phyloP scores from a whole-genome alignment of 2,329 filamentous ascomycete species.

The Colletotrichum cordylinicola region DNA sequence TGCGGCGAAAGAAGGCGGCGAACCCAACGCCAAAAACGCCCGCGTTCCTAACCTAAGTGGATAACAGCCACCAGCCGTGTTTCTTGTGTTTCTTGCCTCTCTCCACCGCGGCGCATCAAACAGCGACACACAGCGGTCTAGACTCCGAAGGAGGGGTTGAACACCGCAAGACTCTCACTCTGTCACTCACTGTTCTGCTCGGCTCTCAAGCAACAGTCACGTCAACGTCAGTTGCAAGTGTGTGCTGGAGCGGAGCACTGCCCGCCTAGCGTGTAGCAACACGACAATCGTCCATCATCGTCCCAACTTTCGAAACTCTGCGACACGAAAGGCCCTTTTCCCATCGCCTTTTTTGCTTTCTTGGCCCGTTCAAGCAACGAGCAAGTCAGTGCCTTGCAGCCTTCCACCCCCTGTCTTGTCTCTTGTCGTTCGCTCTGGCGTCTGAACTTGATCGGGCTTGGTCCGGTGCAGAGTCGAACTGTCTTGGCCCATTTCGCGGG shows the following conservation, averaged over 20 bases:
- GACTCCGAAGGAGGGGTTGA: neutral
- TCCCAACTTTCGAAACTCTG: slow-evolving; percentile 16
- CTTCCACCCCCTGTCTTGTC: neutral
- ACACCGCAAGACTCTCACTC: neutral
- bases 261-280: neutral
- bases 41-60: neutral
- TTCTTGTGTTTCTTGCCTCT: neutral
- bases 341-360: neutral
- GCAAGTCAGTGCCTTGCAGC: neutral
- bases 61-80: neutral
- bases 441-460: slow-evolving; percentile 4
- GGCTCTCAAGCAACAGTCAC: neutral
- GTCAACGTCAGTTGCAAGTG: neutral
- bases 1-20: neutral
- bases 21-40: neutral
- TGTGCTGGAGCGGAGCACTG: neutral
- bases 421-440: neutral
- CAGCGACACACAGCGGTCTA: neutral
- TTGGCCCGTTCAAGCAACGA: neutral
- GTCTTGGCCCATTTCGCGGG: neutral
- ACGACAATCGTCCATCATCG: neutral
- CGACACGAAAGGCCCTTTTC: slow-evolving; percentile 1
- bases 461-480: neutral
- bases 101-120: neutral
- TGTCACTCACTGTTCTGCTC: neutral